phyloP scores from a whole-genome alignment of 2,329 filamentous ascomycete species.

The Sclerotinia glacialis region DNA sequence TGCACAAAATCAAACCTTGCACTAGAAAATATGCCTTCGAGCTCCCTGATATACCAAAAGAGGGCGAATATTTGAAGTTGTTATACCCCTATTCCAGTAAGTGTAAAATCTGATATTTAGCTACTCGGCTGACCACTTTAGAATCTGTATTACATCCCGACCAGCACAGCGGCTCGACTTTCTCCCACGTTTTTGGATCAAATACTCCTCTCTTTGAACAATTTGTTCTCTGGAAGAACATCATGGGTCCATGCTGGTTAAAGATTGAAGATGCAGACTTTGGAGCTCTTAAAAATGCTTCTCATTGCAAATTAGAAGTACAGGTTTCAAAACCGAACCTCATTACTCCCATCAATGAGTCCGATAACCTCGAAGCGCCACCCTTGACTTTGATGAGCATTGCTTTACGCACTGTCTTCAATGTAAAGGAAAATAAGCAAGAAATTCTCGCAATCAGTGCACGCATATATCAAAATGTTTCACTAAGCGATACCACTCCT shows the following conservation, averaged over 20 bases:
- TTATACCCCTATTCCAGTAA: slow-evolving; percentile 86
- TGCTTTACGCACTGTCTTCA: slow-evolving; percentile 81
- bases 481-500: slow-evolving; percentile 80
- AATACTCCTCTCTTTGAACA: slow-evolving; percentile 96
- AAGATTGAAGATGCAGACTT: slow-evolving; percentile 87
- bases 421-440: slow-evolving; percentile 90
- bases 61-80: slow-evolving; percentile 91
- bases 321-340: slow-evolving; percentile 74
- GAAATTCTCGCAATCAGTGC: slow-evolving; percentile 91
- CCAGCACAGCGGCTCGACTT: slow-evolving; percentile 72
- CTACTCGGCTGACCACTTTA: slow-evolving; percentile 35
- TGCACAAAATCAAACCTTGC: slow-evolving; percentile 92
- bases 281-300: slow-evolving; percentile 80
- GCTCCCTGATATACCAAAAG: slow-evolving; percentile 78
- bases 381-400: slow-evolving; percentile 96
- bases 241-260: slow-evolving; percentile 98
- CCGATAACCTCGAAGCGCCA: slow-evolving; percentile 77
- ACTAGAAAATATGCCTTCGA: slow-evolving; percentile 95
- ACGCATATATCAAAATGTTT: slow-evolving; percentile 87
- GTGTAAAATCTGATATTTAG: slow-evolving; percentile 30
- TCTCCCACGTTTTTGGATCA: slow-evolving; percentile 88
- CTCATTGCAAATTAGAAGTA: slow-evolving; percentile 94
- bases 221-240: slow-evolving; percentile 97
- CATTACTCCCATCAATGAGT: slow-evolving; percentile 70
- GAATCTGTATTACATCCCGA: slow-evolving; percentile 69